Percentiles rank a stretch among this genome's conserved stretches.
phyloP scores from a whole-genome alignment of 2,329 filamentous ascomycete genomes.

The Juglanconis sp. region DNA sequence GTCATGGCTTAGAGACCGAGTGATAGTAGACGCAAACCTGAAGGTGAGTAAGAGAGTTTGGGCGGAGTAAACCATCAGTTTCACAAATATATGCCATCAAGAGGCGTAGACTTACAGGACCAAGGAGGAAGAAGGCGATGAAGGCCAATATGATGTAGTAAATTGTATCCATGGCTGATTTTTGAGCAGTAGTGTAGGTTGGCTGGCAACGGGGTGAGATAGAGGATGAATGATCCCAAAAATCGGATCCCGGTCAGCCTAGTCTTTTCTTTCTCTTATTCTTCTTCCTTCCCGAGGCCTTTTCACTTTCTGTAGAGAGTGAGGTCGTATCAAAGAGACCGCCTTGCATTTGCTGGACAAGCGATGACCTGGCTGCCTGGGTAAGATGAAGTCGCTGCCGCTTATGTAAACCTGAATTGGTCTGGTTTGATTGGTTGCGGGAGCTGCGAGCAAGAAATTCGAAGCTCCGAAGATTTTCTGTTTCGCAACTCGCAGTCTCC shows the following conservation, averaged over 20 bases:
- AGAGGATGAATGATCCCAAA: not conserved
- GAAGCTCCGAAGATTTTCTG: constrained; percentile 8
- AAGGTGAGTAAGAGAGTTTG: too few species aligned
- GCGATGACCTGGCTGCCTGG: too few species aligned
- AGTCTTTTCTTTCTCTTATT: not conserved
- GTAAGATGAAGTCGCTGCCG: too few species aligned
- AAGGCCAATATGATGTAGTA: constrained; percentile 11
- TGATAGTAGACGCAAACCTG: not conserved
- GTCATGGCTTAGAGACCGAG: not conserved
- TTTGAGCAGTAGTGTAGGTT: not conserved
- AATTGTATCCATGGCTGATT: constrained; percentile 9
- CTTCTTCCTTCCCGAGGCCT: not conserved
- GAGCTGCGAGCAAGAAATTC: too few species aligned
- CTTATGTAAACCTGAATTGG: constrained; percentile 3
- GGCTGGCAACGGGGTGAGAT: not conserved
- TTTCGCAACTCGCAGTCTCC: constrained; percentile 2
- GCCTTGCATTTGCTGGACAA: too few species aligned
- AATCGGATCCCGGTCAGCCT: too few species aligned
- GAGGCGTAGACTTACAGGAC: constrained; percentile 11
- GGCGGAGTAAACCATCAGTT: not conserved
- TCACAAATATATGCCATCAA: not conserved
- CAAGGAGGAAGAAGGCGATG: constrained; percentile 11
- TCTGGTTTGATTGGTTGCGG: constrained; percentile 3
- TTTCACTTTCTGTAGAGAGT: too few species aligned
- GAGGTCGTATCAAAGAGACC: too few species aligned